phyloP scores from a whole-genome alignment of 106 monocot species.

The Dendrobium nobile region DNA sequence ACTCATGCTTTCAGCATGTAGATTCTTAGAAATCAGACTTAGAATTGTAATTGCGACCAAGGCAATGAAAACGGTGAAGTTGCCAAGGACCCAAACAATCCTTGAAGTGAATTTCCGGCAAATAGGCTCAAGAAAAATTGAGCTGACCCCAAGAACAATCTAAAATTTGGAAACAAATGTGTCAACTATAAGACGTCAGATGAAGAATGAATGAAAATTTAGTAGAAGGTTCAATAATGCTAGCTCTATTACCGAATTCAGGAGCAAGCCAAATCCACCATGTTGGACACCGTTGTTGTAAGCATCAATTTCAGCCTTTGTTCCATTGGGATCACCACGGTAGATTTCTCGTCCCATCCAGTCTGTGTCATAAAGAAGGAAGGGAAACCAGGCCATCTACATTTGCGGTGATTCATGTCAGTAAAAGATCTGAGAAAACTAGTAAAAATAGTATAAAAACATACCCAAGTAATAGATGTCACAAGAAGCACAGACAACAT shows the following conservation, averaged over 20 bases:
- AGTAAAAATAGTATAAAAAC: not conserved
- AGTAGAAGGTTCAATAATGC: not conserved
- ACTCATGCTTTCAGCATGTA: not conserved
- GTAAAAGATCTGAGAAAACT: not conserved
- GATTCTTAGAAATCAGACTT: conserved; percentile 4
- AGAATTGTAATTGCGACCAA: conserved; percentile 35
- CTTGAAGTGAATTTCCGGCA: conserved; percentile 40
- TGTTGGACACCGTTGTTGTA: conserved; percentile 41
- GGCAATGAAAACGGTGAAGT: conserved; percentile 39
- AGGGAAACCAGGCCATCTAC: conserved; percentile 60
- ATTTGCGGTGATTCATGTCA: not conserved
- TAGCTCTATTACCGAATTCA: conserved; percentile 36
- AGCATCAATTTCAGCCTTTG: conserved; percentile 14
- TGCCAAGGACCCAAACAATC: conserved; percentile 50
- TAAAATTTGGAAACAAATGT: conserved; percentile 12
- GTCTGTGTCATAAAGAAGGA: conserved; percentile 58
- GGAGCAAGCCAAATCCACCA: conserved; percentile 52
- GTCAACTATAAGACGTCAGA: not conserved
- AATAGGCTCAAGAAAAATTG: conserved; percentile 49
- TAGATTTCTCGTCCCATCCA: conserved; percentile 69
- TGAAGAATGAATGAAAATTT: not conserved
- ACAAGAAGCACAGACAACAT: conserved; percentile 9
- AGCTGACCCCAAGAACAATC: conserved; percentile 53
- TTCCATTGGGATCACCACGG: conserved; percentile 43
- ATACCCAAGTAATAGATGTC: conserved; percentile 9